Percentiles rank a stretch among this genome's conserved stretches.
Evolutionary conservation across 495 filamentous ascomycete species (phyloP).

Genomic region (Neurospora intermedia): DNA sequence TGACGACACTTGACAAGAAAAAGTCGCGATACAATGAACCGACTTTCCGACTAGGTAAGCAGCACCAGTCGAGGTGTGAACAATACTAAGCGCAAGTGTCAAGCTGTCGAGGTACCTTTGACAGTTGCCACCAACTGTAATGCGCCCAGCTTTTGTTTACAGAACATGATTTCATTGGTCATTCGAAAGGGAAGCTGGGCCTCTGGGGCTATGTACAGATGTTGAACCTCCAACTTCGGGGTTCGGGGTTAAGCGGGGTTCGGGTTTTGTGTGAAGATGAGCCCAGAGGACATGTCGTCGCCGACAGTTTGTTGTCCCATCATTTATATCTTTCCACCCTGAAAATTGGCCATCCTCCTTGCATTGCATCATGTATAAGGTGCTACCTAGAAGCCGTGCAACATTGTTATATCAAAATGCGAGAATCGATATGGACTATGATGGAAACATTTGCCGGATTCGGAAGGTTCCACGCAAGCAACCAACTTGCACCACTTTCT

Average conservation of each 20-base stretch:
- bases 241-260: not conserved
- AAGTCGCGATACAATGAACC: not conserved
- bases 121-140: not conserved
- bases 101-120: not conserved
- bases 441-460: not conserved
- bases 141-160: not conserved
- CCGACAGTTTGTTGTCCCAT: not conserved
- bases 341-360: not conserved
- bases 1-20: not conserved
- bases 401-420: not conserved
- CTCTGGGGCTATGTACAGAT: not conserved
- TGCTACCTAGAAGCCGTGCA: not conserved
- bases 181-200: not conserved
- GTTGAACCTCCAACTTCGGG: not conserved
- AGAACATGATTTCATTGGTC: not conserved
- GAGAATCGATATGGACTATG: not conserved
- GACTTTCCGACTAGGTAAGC: not conserved
- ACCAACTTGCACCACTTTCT: not conserved
- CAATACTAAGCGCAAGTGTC: not conserved
- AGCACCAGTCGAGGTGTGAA: not conserved
- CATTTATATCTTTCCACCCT: not conserved
- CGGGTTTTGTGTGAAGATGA: not conserved
- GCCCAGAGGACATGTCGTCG: not conserved
- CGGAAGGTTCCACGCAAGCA: not conserved
- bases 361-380: not conserved